Evolutionary conservation across 768 basidiomycete genomes (phyloP).

Genomic region (Ramaria rubella): DNA sequence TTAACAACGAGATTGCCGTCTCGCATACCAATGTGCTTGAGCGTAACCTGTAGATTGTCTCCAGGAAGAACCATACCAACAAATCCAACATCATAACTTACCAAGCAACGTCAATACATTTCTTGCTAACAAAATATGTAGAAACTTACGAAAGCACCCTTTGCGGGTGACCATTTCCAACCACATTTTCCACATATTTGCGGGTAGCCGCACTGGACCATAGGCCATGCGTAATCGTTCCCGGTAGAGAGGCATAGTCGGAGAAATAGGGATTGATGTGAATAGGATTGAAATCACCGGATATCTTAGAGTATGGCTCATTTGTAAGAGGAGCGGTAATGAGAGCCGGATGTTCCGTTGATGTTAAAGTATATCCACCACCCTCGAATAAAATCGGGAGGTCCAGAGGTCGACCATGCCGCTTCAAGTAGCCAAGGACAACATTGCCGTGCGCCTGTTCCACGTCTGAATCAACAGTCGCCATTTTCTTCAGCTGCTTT

Average conservation of each 20-base stretch:
- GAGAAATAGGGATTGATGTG: constrained; percentile 99
- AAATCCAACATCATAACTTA: constrained; percentile 87
- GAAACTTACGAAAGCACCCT: constrained; percentile 75
- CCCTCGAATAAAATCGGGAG: constrained; percentile 69
- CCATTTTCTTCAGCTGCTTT: constrained; percentile 84
- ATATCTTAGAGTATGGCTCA: constrained; percentile 91
- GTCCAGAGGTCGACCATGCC: constrained; percentile 79
- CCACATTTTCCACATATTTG: constrained; percentile 86
- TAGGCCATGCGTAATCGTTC: constrained; percentile 96
- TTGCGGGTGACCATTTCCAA: constrained; percentile 87
- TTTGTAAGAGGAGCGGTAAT: constrained; percentile 88
- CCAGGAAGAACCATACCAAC: constrained; percentile 95
- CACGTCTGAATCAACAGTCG: constrained; percentile 76
- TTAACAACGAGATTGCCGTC: constrained; percentile 90
- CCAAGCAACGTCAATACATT: constrained; percentile 6
- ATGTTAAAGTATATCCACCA: constrained; percentile 82
- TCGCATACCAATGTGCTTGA: constrained; percentile 87
- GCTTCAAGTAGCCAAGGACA: constrained; percentile 85
- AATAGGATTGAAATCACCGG: constrained; percentile 98
- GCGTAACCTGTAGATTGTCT: constrained; percentile 77
- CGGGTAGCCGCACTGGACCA: constrained; percentile 96
- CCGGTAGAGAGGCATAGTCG: constrained; percentile 84
- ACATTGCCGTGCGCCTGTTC: constrained; percentile 91
- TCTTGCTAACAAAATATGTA: constrained; percentile 3
- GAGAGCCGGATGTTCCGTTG: constrained; percentile 46